Evolutionary conservation across 2,329 filamentous ascomycete species (phyloP).

Genomic region (Sclerotinia nivalis): DNA sequence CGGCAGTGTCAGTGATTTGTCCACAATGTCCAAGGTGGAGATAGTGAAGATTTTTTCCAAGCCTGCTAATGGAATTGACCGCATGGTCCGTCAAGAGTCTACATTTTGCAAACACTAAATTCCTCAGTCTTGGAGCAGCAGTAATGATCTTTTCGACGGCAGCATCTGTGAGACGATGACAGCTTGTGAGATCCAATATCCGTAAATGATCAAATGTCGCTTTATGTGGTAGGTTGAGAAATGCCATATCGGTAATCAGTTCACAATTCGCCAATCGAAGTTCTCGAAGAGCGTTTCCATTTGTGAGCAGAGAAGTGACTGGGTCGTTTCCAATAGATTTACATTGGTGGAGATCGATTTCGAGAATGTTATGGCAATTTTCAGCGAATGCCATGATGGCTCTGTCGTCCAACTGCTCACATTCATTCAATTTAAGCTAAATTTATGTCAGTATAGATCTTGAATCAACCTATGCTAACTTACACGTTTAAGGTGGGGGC

Average conservation of each 20-base stretch:
- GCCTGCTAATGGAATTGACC: slow-evolving; percentile 80
- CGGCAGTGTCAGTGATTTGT: slow-evolving; percentile 85
- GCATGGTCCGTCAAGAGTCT: slow-evolving; percentile 86
- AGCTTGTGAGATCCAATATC: slow-evolving; percentile 92
- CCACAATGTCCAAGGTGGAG: slow-evolving; percentile 93
- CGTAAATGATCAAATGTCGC: slow-evolving; percentile 81
- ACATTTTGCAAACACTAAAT: slow-evolving; percentile 93
- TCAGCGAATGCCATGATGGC: slow-evolving; percentile 83
- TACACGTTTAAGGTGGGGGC: slow-evolving; percentile 83
- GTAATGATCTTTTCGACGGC: slow-evolving; percentile 87
- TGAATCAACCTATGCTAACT: slow-evolving; percentile 38
- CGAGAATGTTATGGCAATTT: slow-evolving; percentile 88
- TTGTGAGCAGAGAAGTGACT: slow-evolving; percentile 75
- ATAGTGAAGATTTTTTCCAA: slow-evolving; percentile 96
- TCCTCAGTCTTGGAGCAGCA: slow-evolving; percentile 82
- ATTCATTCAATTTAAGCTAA: slow-evolving; percentile 92
- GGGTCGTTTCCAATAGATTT: slow-evolving; percentile 77
- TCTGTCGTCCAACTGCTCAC: slow-evolving; percentile 77
- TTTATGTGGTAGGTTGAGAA: slow-evolving; percentile 70
- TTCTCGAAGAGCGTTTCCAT: slow-evolving; percentile 83
- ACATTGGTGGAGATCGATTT: slow-evolving; percentile 93
- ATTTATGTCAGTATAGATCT: slow-evolving; percentile 27
- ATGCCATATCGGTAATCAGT: slow-evolving; percentile 83
- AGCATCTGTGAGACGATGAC: slow-evolving; percentile 77
- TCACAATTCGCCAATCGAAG: slow-evolving; percentile 83